Base-by-base conservation (phyloP, 768 basidiomycete species). In the Auriscalpium microsporum region DNA sequence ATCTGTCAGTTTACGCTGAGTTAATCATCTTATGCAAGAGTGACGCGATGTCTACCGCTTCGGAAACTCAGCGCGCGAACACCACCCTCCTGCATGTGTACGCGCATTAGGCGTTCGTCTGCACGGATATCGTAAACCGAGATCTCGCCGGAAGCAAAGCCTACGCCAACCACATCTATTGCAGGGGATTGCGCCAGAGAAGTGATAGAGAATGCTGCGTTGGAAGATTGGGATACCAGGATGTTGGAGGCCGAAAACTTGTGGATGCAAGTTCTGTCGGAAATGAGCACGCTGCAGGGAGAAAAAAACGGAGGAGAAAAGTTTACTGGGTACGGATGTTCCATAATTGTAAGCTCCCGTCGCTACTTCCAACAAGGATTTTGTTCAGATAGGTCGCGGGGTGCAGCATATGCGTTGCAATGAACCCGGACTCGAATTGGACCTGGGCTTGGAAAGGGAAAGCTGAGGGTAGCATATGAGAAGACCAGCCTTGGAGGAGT, bases 331-430 rank as follows among this genome's bases (percentile, higher is more conserved):
- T 86, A 8, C 84, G 78, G 59, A 92, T 83, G 69, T 98, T 99
- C 93, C 93, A 98, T n/a, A 99, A 71, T 57, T 96, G 90, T 63
- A 98, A 71, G 45, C 71, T 73, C 4, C 96, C 96, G 68, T 94
- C 78, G 54, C 73, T 78, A 63, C 91, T 90, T 3, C 86, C 82
- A 10, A 98, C 80, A 1, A 98, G 75, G 1, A 98, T 77, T 72
- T 99, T 99, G 75, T 99, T 98, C 50, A 99, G 69, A 70, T 98
- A 98, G 11, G 96, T 98, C 1, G 93, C 86, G 2, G 96, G 96
- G 67, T 99, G 96, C 6, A 96, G 76, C 45, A 96, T 73, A 28
- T 77, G 78, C 5, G 82, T 87, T n/a, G 94, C 94, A 1, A 84
- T 86, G 68, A 98, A 98, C 17, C 79, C 83, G 8, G 80, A 64